These are phyloP conservation scores for Rhinocladiella similis DNA, from an alignment of 2,329 filamentous ascomycete species.

Conservation along the genomic window DNA sequence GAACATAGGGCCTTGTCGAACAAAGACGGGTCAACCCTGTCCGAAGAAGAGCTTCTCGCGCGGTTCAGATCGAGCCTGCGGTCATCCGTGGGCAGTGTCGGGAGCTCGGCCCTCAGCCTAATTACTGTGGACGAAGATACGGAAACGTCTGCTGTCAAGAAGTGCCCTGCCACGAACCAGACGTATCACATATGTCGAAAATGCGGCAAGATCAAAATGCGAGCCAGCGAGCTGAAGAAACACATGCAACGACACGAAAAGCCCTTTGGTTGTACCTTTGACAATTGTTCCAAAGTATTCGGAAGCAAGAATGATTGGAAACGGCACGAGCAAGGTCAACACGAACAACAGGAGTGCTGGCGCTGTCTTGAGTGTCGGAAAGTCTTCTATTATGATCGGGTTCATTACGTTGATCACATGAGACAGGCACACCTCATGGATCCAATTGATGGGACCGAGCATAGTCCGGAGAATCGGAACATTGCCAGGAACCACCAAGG, in stretches of 20 bases:
- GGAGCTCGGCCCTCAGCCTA: constrained; percentile 7
- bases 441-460: constrained; percentile 30
- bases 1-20: constrained; percentile 1
- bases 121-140: constrained; percentile 1
- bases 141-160: not conserved
- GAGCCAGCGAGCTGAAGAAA: constrained; percentile 59
- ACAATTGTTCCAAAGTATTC: constrained; percentile 68
- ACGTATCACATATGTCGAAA: constrained; percentile 7
- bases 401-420: constrained; percentile 58
- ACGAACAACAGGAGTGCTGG: constrained; percentile 71
- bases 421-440: constrained; percentile 1
- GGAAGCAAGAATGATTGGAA: constrained; percentile 97
- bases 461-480: constrained; percentile 51
- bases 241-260: constrained; percentile 78
- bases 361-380: constrained; percentile 53
- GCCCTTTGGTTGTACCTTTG: constrained; percentile 79
- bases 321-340: constrained; percentile 80
- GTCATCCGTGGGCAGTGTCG: constrained; percentile 7
- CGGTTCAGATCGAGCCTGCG: constrained; percentile 11
- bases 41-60: constrained; percentile 13
- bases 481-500: constrained; percentile 65
- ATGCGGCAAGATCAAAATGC: constrained; percentile 21
- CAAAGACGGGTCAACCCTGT: constrained; percentile 2
- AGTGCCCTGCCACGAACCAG: constrained; percentile 2
- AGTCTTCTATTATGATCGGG: constrained; percentile 11